Evolutionary conservation across 2,329 filamentous ascomycete species (phyloP).

Genomic region (Trichothecium roseum): DNA sequence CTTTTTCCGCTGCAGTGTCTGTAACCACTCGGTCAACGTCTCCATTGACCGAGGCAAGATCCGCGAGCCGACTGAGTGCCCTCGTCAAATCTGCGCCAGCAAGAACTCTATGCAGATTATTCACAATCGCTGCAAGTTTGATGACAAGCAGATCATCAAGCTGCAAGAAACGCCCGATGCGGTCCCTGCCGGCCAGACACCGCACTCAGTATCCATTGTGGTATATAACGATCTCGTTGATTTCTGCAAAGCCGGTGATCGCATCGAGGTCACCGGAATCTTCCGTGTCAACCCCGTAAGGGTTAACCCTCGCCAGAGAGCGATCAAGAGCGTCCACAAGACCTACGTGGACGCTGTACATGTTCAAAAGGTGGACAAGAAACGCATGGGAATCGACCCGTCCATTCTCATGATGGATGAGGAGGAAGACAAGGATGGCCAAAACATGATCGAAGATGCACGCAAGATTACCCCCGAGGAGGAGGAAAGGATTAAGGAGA

Average conservation of each 20-base stretch:
- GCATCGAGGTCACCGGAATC: slow-evolving; percentile 90
- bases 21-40: slow-evolving; percentile 82
- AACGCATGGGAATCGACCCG: slow-evolving; percentile 80
- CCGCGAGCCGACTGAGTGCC: slow-evolving; percentile 83
- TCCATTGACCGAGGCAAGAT: slow-evolving; percentile 95
- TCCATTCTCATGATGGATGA: slow-evolving; percentile 79
- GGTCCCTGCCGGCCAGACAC: slow-evolving; percentile 90
- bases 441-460: slow-evolving; percentile 71
- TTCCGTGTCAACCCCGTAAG: slow-evolving; percentile 92
- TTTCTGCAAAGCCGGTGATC: slow-evolving; percentile 94
- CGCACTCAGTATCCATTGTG: slow-evolving; percentile 91
- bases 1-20: slow-evolving; percentile 92
- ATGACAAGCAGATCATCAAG: slow-evolving; percentile 98
- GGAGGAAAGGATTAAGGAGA: slow-evolving; percentile 76
- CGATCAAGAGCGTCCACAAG: slow-evolving; percentile 93
- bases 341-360: slow-evolving; percentile 94
- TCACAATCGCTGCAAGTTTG: slow-evolving; percentile 89
- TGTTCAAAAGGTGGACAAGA: slow-evolving; percentile 93
- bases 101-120: slow-evolving; percentile 98
- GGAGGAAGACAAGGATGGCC: slow-evolving; percentile 52
- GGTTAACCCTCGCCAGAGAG: slow-evolving; percentile 84
- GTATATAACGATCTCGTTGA: slow-evolving; percentile 96
- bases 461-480: slow-evolving; percentile 79
- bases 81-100: slow-evolving; percentile 67
- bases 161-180: slow-evolving; percentile 94